phyloP scores from a whole-genome alignment of 2,329 filamentous ascomycete species.

The Calonectria pseudoreteaudii region DNA sequence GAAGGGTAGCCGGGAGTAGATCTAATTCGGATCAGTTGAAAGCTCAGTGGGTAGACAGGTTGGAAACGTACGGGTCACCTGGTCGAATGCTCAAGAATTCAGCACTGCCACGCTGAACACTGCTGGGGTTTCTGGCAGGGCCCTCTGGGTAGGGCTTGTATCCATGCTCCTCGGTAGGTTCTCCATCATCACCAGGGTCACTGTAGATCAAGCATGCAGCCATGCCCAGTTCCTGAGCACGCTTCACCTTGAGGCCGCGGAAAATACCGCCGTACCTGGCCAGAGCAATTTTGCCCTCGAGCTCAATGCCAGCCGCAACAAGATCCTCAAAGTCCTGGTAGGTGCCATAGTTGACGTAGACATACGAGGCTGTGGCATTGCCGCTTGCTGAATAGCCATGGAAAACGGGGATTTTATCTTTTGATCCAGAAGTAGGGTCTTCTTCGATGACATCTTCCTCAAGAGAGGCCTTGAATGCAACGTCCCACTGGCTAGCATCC shows the following conservation, averaged over 20 bases:
- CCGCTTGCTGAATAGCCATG: slow-evolving; percentile 94
- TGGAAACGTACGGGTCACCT: slow-evolving; percentile 71
- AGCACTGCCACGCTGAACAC: slow-evolving; percentile 89
- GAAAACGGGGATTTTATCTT: slow-evolving; percentile 85
- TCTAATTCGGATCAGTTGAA: slow-evolving; percentile 42
- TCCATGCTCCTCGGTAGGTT: slow-evolving; percentile 84
- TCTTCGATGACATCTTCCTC: slow-evolving; percentile 87
- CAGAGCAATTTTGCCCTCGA: slow-evolving; percentile 88
- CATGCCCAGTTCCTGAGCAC: slow-evolving; percentile 91
- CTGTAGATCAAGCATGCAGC: slow-evolving; percentile 86
- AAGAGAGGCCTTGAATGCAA: slow-evolving; percentile 83
- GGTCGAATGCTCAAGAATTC: slow-evolving; percentile 79
- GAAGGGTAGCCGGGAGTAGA: slow-evolving; percentile 96
- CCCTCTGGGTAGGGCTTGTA: slow-evolving; percentile 84
- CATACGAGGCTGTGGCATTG: slow-evolving; percentile 88
- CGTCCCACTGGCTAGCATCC: slow-evolving; percentile 60
- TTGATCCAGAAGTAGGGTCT: slow-evolving; percentile 80
- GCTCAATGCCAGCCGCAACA: slow-evolving; percentile 76
- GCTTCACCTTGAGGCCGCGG: slow-evolving; percentile 91
- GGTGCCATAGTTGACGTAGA: slow-evolving; percentile 93
- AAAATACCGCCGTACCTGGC: slow-evolving; percentile 89
- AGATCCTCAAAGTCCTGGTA: slow-evolving; percentile 89
- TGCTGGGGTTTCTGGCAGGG: slow-evolving; percentile 87
- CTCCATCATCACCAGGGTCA: slow-evolving; percentile 90
- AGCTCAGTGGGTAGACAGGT: background rate